These are phyloP conservation scores for Botrytis sinoallii DNA, from an alignment of 2,329 filamentous ascomycete species.

Conservation along the genomic window DNA sequence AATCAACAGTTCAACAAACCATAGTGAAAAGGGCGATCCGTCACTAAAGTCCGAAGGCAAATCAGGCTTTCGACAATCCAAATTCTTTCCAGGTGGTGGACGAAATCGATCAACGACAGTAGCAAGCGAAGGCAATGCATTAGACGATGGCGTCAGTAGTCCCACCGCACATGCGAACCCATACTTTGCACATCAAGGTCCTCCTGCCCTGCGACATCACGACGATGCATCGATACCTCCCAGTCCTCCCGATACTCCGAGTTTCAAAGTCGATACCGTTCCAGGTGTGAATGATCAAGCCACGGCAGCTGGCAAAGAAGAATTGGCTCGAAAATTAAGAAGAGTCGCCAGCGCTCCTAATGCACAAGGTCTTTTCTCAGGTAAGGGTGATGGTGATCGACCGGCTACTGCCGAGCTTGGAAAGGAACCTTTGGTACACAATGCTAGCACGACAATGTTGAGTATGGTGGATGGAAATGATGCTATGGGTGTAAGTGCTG, in stretches of 20 bases:
- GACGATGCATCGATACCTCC: conserved; percentile 91
- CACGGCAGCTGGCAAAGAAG: conserved; percentile 80
- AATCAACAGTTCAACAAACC: conserved; percentile 51
- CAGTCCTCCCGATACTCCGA: conserved; percentile 86
- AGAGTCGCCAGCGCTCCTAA: conserved; percentile 96
- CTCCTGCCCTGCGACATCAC: conserved; percentile 87
- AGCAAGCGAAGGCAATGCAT: conserved; percentile 84
- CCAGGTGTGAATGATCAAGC: conserved; percentile 63
- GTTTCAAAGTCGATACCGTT: conserved; percentile 68
- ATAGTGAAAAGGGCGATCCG: conserved; percentile 41
- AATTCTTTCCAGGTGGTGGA: conserved; percentile 83
- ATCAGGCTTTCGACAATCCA: conserved; percentile 72
- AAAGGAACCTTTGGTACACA: conserved; percentile 70
- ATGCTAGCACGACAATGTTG: conserved; percentile 50
- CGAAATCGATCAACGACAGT: conserved; percentile 87
- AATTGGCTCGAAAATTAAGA: conserved; percentile 86
- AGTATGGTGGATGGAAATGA: conserved; percentile 43
- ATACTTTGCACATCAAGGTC: conserved; percentile 95
- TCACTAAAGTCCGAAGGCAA: conserved; percentile 37
- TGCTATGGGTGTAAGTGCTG: conserved; percentile 42
- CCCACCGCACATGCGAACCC: conserved; percentile 94
- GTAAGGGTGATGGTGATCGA: conserved; percentile 58
- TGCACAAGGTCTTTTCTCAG: conserved; percentile 83
- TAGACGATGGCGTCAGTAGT: conserved; percentile 86
- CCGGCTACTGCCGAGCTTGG: conserved; percentile 83